A percentile compares a stretch with the other conserved stretches of the same genome.
Evolutionary conservation across 306 rosid genomes (phyloP).

Genomic region (Albizia julibrissin): DNA sequence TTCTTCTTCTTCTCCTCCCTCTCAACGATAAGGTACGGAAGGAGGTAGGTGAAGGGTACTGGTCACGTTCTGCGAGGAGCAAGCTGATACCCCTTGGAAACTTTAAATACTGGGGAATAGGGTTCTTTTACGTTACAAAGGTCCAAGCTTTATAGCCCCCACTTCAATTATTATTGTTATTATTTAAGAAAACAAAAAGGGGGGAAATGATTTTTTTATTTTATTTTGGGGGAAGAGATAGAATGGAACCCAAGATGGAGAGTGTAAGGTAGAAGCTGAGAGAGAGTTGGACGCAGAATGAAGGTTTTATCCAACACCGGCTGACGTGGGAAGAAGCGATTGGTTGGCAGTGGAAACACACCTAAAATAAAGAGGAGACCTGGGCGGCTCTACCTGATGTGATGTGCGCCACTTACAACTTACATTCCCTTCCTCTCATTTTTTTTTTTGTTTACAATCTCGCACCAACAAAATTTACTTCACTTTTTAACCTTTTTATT

Average conservation of each 20-base stretch:
- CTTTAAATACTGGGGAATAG: conserved; percentile 27
- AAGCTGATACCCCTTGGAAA: neutral
- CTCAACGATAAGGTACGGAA: conserved; percentile 12
- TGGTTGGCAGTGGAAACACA: conserved; percentile 36
- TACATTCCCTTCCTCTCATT: conserved; percentile 37
- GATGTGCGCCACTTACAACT: conserved; percentile 33
- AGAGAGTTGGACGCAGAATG: conserved; percentile 22
- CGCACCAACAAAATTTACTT: neutral
- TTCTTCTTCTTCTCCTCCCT: conserved; percentile 1
- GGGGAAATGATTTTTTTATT: neutral
- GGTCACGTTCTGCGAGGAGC: conserved; percentile 22
- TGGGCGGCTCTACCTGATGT: conserved; percentile 26
- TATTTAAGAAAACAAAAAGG: neutral
- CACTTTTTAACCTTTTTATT: neutral
- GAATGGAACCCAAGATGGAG: conserved; percentile 37
- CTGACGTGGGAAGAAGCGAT: conserved; percentile 41
- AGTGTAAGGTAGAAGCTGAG: conserved; percentile 9
- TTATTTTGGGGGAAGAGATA: conserved; percentile 14
- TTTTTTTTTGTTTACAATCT: neutral
- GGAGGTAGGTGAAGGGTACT: conserved; percentile 26
- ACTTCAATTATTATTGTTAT: conserved; percentile 14
- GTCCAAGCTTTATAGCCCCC: conserved; percentile 16
- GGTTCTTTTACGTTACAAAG: neutral
- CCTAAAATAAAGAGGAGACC: conserved; percentile 26
- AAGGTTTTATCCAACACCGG: conserved; percentile 24